These are phyloP conservation scores for Hsuehochloa calcarea DNA, from an alignment of 176 grass and related monocot genomes.

Conservation along the genomic window DNA sequence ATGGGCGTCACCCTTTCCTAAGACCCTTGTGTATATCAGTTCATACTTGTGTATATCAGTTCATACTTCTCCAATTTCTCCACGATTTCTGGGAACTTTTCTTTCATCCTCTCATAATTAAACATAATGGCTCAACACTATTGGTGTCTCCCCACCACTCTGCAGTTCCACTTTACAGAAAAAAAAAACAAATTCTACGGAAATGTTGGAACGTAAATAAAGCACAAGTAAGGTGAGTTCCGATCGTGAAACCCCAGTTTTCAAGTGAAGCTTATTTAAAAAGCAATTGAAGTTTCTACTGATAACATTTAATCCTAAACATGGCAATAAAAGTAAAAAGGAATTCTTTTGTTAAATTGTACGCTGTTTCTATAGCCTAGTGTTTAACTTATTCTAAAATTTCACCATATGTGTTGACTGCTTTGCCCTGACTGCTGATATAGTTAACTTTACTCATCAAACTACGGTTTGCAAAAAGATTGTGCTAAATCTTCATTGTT, in stretches of 20 bases:
- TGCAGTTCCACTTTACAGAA: slow-evolving; percentile 81
- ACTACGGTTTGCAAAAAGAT: too few species aligned
- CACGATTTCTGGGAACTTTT: slow-evolving; percentile 65
- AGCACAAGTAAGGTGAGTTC: neutral
- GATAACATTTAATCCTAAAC: neutral
- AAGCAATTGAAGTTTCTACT: too few species aligned
- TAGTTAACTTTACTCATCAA: neutral
- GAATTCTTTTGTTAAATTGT: too few species aligned
- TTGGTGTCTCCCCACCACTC: slow-evolving; percentile 73
- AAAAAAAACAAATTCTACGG: slow-evolving; percentile 57
- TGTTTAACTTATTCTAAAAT: neutral
- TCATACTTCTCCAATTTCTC: slow-evolving; percentile 73
- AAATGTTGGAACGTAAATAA: slow-evolving; percentile 73
- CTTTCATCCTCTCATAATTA: slow-evolving; percentile 77
- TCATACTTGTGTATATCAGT: slow-evolving; percentile 71
- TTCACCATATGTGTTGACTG: neutral
- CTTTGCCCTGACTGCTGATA: too few species aligned
- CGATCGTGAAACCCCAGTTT: neutral
- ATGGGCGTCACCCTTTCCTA: slow-evolving; percentile 89
- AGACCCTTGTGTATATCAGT: slow-evolving; percentile 70
- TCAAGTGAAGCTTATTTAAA: neutral
- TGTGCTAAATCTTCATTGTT: too few species aligned
- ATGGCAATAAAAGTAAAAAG: neutral
- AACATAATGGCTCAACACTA: slow-evolving; percentile 77
- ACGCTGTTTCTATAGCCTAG: too few species aligned